phyloP scores from a whole-genome alignment of 2,329 filamentous ascomycete genomes.

The Fusarium mexicanum region DNA sequence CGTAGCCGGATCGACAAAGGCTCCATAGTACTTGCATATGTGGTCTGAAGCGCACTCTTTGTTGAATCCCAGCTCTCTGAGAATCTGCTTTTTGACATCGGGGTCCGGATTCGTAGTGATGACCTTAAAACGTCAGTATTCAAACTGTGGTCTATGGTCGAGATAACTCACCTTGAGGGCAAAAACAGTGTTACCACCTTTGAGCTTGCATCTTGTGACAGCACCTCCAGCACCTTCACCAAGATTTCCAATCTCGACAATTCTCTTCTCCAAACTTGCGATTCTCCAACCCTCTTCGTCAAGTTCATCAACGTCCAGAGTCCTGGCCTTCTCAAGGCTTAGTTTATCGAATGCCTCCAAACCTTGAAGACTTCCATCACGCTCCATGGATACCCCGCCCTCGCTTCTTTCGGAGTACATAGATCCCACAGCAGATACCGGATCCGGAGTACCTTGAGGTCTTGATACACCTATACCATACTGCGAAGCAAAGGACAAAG shows the following conservation, averaged over 20 bases:
- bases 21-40: conserved; percentile 97
- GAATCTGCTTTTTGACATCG: conserved; percentile 97
- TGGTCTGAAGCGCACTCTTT: conserved; percentile 96
- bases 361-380: conserved; percentile 82
- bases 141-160: not conserved
- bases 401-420: conserved; percentile 85
- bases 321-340: conserved; percentile 82
- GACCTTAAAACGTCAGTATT: conserved; percentile 67
- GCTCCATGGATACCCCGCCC: conserved; percentile 79
- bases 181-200: conserved; percentile 93
- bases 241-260: conserved; percentile 86
- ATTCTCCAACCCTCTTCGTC: conserved; percentile 97
- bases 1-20: conserved; percentile 94
- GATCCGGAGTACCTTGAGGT: conserved; percentile 78
- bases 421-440: conserved; percentile 87
- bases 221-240: conserved; percentile 96
- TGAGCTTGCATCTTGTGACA: conserved; percentile 89
- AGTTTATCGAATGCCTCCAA: conserved; percentile 83
- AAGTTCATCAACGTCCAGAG: conserved; percentile 90
- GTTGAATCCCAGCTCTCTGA: conserved; percentile 96
- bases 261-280: conserved; percentile 87
- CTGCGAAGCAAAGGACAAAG: conserved; percentile 80
- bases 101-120: conserved; percentile 98
- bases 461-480: conserved; percentile 74
- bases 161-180: conserved; percentile 82